Base-by-base conservation (phyloP, 495 filamentous ascomycete genomes). In the Aspergillus taichungensis region DNA sequence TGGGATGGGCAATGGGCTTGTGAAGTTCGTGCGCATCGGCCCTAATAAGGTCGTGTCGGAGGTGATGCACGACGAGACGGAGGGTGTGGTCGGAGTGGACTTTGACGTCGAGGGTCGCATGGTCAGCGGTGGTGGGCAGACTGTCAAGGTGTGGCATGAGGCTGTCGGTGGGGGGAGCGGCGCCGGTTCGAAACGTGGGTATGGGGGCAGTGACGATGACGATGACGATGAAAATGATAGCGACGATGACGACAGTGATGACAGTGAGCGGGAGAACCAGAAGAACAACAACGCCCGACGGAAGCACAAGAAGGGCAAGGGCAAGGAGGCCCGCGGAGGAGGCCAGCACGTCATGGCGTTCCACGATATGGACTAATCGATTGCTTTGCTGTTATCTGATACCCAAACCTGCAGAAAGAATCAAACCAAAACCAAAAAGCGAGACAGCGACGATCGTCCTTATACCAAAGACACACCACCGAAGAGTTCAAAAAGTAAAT, bases 101-200 rank as follows among this genome's bases (percentile, higher is more conserved):
- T 94, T 94, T 52, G 88, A 94, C 62, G 83, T 83, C 37, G 79
- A 81, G 37, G 84, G 88, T 41, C 75, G 88, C 40, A 78, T 96
- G 77, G 84, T 95, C 41, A 89, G 81, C 60, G 89, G 87, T 32
- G 89, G 89, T 42, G 89, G 89, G 3, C 74, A 75, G 54, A 72
- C 79, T 0, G 74, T 96, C 51, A 95, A 95, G 67, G 81, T 96
- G 8, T 96, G 89, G 89, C 70, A 81, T 52, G 78, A 84, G 55
- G 68, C 67, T 29, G 64, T 61, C 18, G 64, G 55, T 2, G 62
- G 58, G 8, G 64, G 61, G 1, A 67, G 64, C 5, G 73, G 73
- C 9, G 64, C 50, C 3, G 59, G 59, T 9, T 56, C 51, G 8
- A 69, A 68, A 49, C 61, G 60, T 40, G 57, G 59, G 54, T 42